Percentiles rank a stretch among this genome's conserved stretches.
Evolutionary conservation across 768 basidiomycete genomes (phyloP).

Genomic region (Boletus rubroflammeus): DNA sequence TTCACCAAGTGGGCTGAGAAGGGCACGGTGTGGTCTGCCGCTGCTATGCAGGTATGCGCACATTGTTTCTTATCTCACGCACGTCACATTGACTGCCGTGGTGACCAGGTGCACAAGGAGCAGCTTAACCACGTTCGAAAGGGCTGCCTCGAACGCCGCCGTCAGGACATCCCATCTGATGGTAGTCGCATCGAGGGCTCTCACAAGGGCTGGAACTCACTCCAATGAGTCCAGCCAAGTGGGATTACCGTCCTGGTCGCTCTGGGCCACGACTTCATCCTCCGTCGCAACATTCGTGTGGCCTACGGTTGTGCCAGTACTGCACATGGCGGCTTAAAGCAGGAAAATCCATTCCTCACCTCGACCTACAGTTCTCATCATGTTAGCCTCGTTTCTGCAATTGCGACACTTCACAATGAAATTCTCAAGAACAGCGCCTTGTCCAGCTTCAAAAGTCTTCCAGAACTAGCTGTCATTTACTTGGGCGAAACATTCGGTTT

Average conservation of each 20-base stretch:
- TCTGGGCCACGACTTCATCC: slow-evolving; percentile 22
- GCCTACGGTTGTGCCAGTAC: neutral
- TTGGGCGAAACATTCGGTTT: neutral
- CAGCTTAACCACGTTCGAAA: no score
- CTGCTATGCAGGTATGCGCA: no score
- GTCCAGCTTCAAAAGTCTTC: neutral
- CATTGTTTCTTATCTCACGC: no score
- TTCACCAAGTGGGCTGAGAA: no score
- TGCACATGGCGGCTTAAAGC: neutral
- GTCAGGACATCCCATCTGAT: no score
- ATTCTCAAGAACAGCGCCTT: neutral
- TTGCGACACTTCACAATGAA: neutral
- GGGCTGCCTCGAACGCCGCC: no score
- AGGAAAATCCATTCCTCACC: neutral
- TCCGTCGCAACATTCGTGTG: slow-evolving; percentile 16
- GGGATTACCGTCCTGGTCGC: slow-evolving; percentile 17
- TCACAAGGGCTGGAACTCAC: no score
- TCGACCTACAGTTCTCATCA: neutral
- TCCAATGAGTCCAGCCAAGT: slow-evolving; percentile 6
- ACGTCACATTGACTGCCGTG: no score
- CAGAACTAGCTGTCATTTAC: neutral
- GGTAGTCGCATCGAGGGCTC: no score
- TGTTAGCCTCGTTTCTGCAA: neutral
- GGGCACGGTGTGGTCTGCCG: no score
- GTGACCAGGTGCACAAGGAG: no score